These are phyloP conservation scores for Inga laurina DNA, from an alignment of 306 rosid genomes.

Conservation along the genomic window DNA sequence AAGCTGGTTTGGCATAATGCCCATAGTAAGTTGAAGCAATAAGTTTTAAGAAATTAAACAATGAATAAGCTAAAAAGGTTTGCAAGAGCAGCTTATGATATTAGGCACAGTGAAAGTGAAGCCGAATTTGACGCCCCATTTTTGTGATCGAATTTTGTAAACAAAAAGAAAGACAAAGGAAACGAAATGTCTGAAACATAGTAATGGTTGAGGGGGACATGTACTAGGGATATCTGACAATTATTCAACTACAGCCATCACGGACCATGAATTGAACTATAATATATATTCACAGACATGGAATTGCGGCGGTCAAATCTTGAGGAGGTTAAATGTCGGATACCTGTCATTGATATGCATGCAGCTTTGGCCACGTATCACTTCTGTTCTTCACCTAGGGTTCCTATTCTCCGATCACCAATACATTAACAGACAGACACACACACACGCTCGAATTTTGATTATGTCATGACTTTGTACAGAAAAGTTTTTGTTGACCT, in stretches of 20 bases:
- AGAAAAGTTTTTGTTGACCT: background rate
- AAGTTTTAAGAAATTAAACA: background rate
- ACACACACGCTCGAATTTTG: background rate
- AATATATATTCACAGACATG: too few relatives aligned
- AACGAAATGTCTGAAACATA: background rate
- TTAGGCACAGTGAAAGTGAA: background rate
- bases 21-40: too few relatives aligned
- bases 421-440: background rate
- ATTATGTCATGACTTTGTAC: background rate
- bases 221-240: background rate
- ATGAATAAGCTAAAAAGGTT: background rate
- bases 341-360: slow-evolving; percentile 15
- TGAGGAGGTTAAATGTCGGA: background rate
- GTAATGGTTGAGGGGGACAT: background rate
- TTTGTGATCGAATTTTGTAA: background rate
- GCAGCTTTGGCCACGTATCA: slow-evolving; percentile 30
- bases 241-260: background rate
- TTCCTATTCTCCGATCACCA: background rate
- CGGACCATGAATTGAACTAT: background rate
- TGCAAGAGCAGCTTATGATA: background rate
- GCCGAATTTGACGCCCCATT: background rate
- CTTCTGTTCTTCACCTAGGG: slow-evolving; percentile 1
- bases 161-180: background rate
- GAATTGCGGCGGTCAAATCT: slow-evolving; percentile 16
- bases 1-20: too few relatives aligned